phyloP scores from a whole-genome alignment of 768 basidiomycete genomes.

The Agaricus blazei region DNA sequence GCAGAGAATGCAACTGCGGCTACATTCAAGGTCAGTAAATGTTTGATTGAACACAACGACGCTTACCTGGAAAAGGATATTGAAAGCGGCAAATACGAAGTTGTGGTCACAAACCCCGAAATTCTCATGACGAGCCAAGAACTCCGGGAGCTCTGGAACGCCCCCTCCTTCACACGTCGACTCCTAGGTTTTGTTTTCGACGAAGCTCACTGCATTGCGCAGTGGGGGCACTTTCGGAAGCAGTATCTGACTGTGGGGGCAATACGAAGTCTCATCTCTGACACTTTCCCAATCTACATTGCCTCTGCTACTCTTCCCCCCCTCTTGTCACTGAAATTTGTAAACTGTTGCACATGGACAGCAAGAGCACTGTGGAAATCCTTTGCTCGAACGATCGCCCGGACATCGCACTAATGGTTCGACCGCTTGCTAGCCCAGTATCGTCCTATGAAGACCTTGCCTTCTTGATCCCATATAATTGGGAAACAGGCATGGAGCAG shows the following conservation, averaged over 20 bases:
- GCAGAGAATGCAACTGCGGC: not conserved
- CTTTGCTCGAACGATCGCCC: too few relatives aligned
- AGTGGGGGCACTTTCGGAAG: not conserved
- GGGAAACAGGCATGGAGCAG: too few relatives aligned
- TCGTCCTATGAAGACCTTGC: too few relatives aligned
- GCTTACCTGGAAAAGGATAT: too few relatives aligned
- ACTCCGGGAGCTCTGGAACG: not conserved
- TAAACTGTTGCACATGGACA: too few relatives aligned
- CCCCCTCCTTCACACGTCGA: not conserved
- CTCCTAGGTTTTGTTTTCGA: slow-evolving; percentile 23
- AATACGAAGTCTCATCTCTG: not conserved
- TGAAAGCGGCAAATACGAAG: not conserved
- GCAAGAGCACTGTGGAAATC: too few relatives aligned
- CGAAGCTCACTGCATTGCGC: slow-evolving; percentile 28
- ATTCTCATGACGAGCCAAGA: not conserved
- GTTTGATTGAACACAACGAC: too few relatives aligned
- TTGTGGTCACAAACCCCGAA: not conserved
- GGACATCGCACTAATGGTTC: too few relatives aligned
- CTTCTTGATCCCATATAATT: too few relatives aligned
- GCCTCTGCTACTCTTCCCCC: not conserved
- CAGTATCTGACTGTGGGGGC: not conserved
- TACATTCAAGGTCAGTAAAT: not conserved
- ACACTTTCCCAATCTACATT: not conserved
- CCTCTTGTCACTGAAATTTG: too few relatives aligned
- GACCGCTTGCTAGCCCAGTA: too few relatives aligned